Evolutionary conservation across 768 basidiomycete genomes (phyloP).

Genomic region (Termitomyces sp.): DNA sequence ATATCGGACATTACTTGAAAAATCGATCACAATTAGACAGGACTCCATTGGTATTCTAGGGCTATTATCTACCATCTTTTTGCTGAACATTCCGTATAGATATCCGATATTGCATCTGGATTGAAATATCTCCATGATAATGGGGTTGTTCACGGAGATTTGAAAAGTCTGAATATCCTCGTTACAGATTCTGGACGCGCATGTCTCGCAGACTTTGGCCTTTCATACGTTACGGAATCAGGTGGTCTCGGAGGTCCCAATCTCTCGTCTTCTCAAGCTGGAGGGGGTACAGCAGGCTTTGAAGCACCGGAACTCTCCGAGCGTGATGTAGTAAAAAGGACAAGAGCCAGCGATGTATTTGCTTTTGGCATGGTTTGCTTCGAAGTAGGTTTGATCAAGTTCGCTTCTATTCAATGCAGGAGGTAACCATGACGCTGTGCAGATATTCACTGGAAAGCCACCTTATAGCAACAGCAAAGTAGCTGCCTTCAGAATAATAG

Average conservation of each 20-base stretch:
- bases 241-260: constrained; percentile 7
- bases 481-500: background rate
- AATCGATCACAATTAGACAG: constrained; percentile 2
- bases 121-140: constrained; percentile 26
- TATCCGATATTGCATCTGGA: constrained; percentile 23
- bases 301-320: constrained; percentile 28
- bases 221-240: constrained; percentile 20
- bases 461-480: background rate
- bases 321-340: constrained; percentile 2
- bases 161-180: constrained; percentile 29
- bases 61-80: background rate
- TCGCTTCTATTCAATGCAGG: background rate
- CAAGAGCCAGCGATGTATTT: background rate
- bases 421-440: background rate
- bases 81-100: constrained; percentile 8
- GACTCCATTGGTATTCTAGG: background rate
- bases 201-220: constrained; percentile 45
- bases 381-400: background rate
- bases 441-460: background rate
- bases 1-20: constrained; percentile 17
- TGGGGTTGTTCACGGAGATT: constrained; percentile 37
- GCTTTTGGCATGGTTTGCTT: constrained; percentile 3
- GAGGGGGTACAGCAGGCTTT: constrained; percentile 23
- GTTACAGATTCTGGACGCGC: constrained; percentile 18
- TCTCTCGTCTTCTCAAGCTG: constrained; percentile 1